phyloP scores from a whole-genome alignment of 202 grass and related monocot species.

The Setaria italica region DNA sequence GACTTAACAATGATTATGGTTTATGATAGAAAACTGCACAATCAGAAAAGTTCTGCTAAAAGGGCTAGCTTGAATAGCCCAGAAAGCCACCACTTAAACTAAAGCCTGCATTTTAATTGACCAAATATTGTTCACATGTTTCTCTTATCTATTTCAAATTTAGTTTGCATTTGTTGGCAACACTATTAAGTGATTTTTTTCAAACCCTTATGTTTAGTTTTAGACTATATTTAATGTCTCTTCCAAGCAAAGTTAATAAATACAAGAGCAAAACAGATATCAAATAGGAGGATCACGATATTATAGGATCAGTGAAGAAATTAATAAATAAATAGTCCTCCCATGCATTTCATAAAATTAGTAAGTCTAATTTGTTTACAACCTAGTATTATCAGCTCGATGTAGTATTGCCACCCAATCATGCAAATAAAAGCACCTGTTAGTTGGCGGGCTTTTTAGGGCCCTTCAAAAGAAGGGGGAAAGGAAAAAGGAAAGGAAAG shows the following conservation, averaged over 20 bases:
- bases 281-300: not conserved
- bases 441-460: not conserved
- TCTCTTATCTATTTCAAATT: not conserved
- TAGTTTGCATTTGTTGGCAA: not conserved
- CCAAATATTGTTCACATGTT: not conserved
- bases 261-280: not conserved
- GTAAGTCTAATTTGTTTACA: not conserved
- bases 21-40: not conserved
- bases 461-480: not conserved
- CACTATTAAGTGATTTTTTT: not conserved
- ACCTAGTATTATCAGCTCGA: not conserved
- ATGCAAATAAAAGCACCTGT: slow-evolving; percentile 10
- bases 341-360: not conserved
- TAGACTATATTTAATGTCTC: not conserved
- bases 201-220: not conserved
- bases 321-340: not conserved
- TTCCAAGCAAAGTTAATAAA: not conserved
- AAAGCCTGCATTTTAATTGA: not conserved
- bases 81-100: not conserved
- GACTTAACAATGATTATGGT: not conserved
- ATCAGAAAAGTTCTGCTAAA: not conserved
- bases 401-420: slow-evolving; percentile 6
- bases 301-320: not conserved
- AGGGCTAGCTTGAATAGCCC: not conserved
- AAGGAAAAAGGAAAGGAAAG: not conserved